A percentile compares a stretch with the other conserved stretches of the same genome.
These are phyloP conservation scores for Trichocladium uniseriatum DNA, from an alignment of 495 filamentous ascomycete genomes.

Conservation along the genomic window DNA sequence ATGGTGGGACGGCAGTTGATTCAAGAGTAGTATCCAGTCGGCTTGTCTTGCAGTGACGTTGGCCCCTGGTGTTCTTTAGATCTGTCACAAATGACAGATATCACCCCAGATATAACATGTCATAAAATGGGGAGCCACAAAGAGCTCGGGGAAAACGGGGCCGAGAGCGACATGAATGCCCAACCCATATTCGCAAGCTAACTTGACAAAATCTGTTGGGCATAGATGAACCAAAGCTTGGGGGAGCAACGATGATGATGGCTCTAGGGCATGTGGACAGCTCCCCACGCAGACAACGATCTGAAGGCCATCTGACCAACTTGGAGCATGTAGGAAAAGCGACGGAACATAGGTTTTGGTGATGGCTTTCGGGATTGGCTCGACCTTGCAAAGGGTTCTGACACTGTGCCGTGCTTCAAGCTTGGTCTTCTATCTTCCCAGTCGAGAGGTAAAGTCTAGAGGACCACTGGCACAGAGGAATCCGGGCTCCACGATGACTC, in stretches of 20 bases:
- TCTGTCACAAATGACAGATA: slow-evolving; percentile 19
- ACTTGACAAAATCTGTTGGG: not conserved
- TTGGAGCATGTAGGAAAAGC: not conserved
- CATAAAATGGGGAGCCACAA: not conserved
- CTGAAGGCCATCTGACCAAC: not conserved
- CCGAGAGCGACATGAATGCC: not conserved
- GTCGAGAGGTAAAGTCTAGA: no score
- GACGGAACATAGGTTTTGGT: not conserved
- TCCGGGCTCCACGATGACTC: no score
- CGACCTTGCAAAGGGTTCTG: no score
- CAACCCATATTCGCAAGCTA: not conserved
- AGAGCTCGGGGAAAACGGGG: not conserved
- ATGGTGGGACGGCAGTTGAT: not conserved
- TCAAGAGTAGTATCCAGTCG: not conserved
- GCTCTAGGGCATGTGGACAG: not conserved
- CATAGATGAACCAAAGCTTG: not conserved
- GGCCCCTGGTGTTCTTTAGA: not conserved
- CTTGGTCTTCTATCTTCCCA: no score
- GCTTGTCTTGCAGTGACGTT: slow-evolving; percentile 1
- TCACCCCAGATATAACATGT: slow-evolving; percentile 6
- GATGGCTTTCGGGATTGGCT: no score
- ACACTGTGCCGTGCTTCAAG: no score
- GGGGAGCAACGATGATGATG: not conserved
- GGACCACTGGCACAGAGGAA: no score
- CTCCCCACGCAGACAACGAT: not conserved